phyloP scores from a whole-genome alignment of 2,329 filamentous ascomycete genomes.

The Alternaria gansuensis region DNA sequence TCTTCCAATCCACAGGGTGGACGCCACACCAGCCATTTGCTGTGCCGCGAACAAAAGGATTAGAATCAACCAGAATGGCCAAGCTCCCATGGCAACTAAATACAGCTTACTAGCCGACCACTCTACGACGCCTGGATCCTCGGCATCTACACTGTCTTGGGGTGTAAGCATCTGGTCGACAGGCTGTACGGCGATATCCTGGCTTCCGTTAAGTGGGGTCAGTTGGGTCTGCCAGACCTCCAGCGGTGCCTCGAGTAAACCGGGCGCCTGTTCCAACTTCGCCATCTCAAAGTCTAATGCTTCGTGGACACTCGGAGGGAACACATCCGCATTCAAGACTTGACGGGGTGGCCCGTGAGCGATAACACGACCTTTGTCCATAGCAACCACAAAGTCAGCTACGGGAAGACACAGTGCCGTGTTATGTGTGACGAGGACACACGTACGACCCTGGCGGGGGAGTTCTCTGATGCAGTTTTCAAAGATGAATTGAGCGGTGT shows the following conservation, averaged over 20 bases:
- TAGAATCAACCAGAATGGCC: slow-evolving; percentile 1
- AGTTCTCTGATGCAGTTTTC: slow-evolving; percentile 21
- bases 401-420: slow-evolving; percentile 1
- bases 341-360: slow-evolving; percentile 1
- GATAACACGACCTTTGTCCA: slow-evolving; percentile 1
- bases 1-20: slow-evolving; percentile 1
- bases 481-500: slow-evolving; percentile 15
- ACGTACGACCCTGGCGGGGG: slow-evolving; percentile 62
- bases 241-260: background rate
- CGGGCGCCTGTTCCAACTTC: slow-evolving; percentile 1
- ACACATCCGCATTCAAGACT: background rate
- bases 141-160: background rate
- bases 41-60: slow-evolving; percentile 1
- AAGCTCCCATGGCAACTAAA: slow-evolving; percentile 3
- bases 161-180: background rate
- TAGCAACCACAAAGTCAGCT: slow-evolving; percentile 5
- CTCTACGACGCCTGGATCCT: background rate
- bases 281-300: background rate
- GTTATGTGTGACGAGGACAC: slow-evolving; percentile 85
- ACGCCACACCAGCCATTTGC: background rate
- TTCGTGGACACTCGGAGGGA: background rate
- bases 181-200: background rate
- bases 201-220: background rate
- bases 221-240: slow-evolving; percentile 3
- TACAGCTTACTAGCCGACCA: slow-evolving; percentile 7